Percentiles rank a stretch among this genome's conserved stretches.
phyloP scores from a whole-genome alignment of 169 alveolate species.

The Eimeria acervulina region DNA sequence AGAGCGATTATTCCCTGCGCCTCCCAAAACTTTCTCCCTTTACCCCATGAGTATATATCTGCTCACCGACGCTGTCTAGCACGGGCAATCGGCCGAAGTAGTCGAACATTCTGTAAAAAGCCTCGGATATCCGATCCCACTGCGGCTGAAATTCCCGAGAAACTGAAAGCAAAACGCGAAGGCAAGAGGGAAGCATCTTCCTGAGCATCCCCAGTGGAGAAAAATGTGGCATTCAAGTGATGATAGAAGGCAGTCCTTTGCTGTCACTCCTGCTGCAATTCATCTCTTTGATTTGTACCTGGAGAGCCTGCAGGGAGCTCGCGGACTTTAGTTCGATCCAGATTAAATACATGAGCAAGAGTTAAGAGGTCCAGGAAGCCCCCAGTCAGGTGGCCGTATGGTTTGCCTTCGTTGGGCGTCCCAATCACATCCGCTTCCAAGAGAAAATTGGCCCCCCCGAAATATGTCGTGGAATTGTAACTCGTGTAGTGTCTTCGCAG shows the following conservation, averaged over 20 bases:
- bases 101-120: slow-evolving; percentile 22
- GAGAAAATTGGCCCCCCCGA: slow-evolving; percentile 48
- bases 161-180: neutral
- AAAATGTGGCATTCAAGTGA: neutral
- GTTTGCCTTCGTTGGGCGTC: slow-evolving; percentile 40
- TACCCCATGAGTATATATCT: neutral
- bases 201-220: neutral
- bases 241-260: neutral
- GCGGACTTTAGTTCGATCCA: slow-evolving; percentile 39
- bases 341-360: slow-evolving; percentile 53
- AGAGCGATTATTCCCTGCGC: neutral
- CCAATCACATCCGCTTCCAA: slow-evolving; percentile 43
- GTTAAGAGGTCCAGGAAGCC: slow-evolving; percentile 60
- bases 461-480: slow-evolving; percentile 50
- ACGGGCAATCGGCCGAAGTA: slow-evolving; percentile 68
- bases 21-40: neutral
- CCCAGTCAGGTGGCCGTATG: slow-evolving; percentile 61
- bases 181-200: neutral
- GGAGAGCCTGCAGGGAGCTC: slow-evolving; percentile 29
- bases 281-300: neutral
- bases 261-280: neutral
- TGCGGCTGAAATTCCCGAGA: slow-evolving; percentile 5
- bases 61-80: slow-evolving; percentile 51
- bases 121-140: slow-evolving; percentile 58
- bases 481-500: slow-evolving; percentile 17